Evolutionary conservation across 768 basidiomycete species (phyloP), one percentile per base, ranked within the genome.

Genomic region (Leccinum disarticulatum): DNA sequence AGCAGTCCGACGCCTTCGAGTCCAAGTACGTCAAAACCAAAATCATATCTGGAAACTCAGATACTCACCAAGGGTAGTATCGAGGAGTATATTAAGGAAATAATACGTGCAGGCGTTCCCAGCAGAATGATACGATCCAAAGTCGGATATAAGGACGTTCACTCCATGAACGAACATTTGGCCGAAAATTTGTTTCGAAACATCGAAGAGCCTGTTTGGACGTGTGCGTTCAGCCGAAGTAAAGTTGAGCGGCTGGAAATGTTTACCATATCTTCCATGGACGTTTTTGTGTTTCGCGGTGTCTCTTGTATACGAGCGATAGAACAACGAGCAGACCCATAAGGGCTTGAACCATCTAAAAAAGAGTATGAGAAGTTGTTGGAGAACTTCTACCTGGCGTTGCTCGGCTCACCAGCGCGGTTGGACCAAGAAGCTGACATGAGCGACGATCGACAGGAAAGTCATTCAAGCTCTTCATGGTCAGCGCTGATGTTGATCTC

Each of bases 201-300:
- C 90, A 67, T 97, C 95, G 72, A 91, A 94, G n/a, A 90, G 70
- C 93, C 91, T 93, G 31, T 41, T 41, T 9, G 38, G 38, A 49
- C 17, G 52, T 6, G 38, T 25, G n/a, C n/a, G 14, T 31, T 64
- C 47, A 66, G 64, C 31, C n/a, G n/a, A 58, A 49, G 35, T 13
- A 27, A 25, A 17, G 28, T 19, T 43, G 52, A 46, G 27, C 9
- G 10, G 28, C 13, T 33, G 35, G 54, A 35, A 6, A 59, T 63
- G 84, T 59, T n/a, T 65, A 90, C 93, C 96, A 98, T 76, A 97
- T 96, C 66, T 82, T 80, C 96, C 96, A 98, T 19, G 87, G 90
- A 30, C 96, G 84, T 71, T 87, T 92, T 15, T 87, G 87, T 28
- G 81, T 79, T 76, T 98, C 96, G 64, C 91, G 79, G 58, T 95